These are phyloP conservation scores for Russula vinacea DNA, from an alignment of 768 basidiomycete species.

Conservation along the genomic window DNA sequence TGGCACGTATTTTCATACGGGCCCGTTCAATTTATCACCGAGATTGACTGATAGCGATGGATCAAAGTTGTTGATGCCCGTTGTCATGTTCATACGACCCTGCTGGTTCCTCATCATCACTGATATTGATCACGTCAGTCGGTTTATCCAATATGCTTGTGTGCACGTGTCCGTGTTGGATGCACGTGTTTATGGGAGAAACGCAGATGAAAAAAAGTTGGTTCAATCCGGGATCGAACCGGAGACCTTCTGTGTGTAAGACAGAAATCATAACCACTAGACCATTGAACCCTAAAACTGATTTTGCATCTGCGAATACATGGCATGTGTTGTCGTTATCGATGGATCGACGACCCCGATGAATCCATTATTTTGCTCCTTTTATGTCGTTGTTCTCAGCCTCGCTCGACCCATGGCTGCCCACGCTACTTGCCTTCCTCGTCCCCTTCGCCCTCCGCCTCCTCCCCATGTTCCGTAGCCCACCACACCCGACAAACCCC, in stretches of 20 bases:
- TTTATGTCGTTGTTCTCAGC: not conserved
- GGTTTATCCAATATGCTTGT: not conserved
- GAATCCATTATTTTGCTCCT: not conserved
- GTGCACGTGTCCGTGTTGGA: not conserved
- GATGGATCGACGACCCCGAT: not conserved
- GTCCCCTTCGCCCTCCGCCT: conserved; percentile 9
- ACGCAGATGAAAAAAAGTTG: conserved; percentile 16
- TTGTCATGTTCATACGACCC: not conserved
- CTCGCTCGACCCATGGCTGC: conserved; percentile 18
- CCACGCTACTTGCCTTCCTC: conserved; percentile 13
- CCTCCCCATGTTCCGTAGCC: not conserved
- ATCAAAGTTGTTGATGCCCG: not conserved
- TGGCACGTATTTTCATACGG: not conserved
- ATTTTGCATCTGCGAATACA: not conserved
- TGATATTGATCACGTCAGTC: not conserved
- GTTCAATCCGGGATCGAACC: conserved; percentile 33
- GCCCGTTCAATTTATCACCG: not conserved
- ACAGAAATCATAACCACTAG: conserved; percentile 35
- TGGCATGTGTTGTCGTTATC: not conserved
- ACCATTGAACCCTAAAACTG: conserved; percentile 29
- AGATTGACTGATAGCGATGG: not conserved
- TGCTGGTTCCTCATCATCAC: not conserved
- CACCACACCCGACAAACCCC: not conserved
- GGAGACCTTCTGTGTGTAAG: conserved; percentile 35
- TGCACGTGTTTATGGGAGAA: not conserved